A percentile compares a stretch with the other conserved stretches of the same genome.
Conservation (phyloP, 2,329 filamentous ascomycete genomes). For the Penicillium brasilianum region DNA sequence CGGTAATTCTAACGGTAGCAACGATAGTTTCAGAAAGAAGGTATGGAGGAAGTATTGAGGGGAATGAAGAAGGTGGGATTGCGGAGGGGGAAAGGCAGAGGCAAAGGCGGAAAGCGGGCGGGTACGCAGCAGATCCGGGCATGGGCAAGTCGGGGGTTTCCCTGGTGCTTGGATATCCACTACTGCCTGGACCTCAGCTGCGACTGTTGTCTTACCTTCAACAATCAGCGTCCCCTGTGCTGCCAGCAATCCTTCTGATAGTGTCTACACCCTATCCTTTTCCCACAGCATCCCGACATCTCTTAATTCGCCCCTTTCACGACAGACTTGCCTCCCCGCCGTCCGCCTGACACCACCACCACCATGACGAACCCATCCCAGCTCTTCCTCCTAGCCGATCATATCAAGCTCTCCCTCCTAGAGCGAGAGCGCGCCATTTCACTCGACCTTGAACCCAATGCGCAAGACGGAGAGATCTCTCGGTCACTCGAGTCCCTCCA, state of each 20-base stretch:
- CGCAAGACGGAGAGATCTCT: conserved; percentile 86
- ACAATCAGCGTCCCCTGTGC: conserved; percentile 9
- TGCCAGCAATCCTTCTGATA: conserved; percentile 4
- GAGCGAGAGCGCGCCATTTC: conserved; percentile 87
- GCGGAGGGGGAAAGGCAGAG: conserved; percentile 20
- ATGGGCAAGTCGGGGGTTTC: conserved; percentile 6
- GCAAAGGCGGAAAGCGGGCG: conserved; percentile 30
- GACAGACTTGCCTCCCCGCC: conserved; percentile 1
- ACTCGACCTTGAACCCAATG: conserved; percentile 76
- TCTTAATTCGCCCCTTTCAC: conserved; percentile 2
- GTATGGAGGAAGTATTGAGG: conserved; percentile 5
- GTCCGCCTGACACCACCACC: conserved; percentile 39
- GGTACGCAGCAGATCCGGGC: not conserved
- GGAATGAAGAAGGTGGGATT: conserved; percentile 21
- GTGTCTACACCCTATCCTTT: conserved; percentile 5
- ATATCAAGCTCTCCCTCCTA: conserved; percentile 93
- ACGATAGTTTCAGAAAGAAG: not conserved
- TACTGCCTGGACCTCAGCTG: conserved; percentile 18
- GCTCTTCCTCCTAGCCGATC: conserved; percentile 90
- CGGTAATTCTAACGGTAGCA: not conserved
- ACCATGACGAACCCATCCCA: conserved; percentile 66
- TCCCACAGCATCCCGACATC: not conserved
- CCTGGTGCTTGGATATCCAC: not conserved
- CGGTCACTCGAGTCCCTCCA: conserved; percentile 85
- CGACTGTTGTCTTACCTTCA: conserved; percentile 21